Evolutionary conservation across 805 yeast genomes (phyloP).

Genomic region (Tetrapisispora arboricola): DNA sequence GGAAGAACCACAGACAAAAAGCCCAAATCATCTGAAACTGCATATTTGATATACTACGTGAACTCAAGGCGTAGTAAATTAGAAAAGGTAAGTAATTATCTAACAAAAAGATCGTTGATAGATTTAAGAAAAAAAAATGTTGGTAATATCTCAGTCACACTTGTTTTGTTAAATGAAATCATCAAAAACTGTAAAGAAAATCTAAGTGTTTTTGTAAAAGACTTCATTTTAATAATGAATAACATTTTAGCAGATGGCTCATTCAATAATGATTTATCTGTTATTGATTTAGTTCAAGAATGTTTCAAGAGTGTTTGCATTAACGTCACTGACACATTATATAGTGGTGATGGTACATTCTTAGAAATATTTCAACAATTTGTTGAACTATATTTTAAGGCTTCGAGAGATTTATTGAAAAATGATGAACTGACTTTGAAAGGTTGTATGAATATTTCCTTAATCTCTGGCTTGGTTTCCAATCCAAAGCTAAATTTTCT

Average conservation of each 20-base stretch:
- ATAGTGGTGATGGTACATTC: slow-evolving; percentile 55
- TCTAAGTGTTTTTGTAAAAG: slow-evolving; percentile 67
- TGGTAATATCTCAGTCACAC: slow-evolving; percentile 78
- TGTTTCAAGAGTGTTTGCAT: slow-evolving; percentile 41
- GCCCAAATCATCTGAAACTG: slow-evolving; percentile 86
- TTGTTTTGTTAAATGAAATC: slow-evolving; percentile 57
- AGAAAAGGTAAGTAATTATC: slow-evolving; percentile 69
- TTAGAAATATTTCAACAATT: slow-evolving; percentile 30
- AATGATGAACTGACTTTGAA: slow-evolving; percentile 24
- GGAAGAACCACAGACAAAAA: slow-evolving; percentile 80
- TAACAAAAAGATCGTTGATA: slow-evolving; percentile 47
- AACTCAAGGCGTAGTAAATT: slow-evolving; percentile 81
- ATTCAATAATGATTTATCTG: slow-evolving; percentile 46
- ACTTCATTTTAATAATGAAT: slow-evolving; percentile 51
- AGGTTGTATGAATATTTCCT: slow-evolving; percentile 26
- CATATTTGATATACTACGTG: slow-evolving; percentile 81
- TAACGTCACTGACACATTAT: slow-evolving; percentile 50
- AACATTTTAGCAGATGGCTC: slow-evolving; percentile 33
- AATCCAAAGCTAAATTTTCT: slow-evolving; percentile 22
- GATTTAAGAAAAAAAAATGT: slow-evolving; percentile 54
- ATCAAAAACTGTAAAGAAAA: slow-evolving; percentile 73
- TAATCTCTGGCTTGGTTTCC: slow-evolving; percentile 20
- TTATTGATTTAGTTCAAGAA: slow-evolving; percentile 43
- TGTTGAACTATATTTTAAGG: slow-evolving; percentile 23
- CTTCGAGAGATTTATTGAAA: slow-evolving; percentile 16